These are phyloP conservation scores for Citrus hindsii DNA, from an alignment of 345 rosid genomes.

Conservation along the genomic window DNA sequence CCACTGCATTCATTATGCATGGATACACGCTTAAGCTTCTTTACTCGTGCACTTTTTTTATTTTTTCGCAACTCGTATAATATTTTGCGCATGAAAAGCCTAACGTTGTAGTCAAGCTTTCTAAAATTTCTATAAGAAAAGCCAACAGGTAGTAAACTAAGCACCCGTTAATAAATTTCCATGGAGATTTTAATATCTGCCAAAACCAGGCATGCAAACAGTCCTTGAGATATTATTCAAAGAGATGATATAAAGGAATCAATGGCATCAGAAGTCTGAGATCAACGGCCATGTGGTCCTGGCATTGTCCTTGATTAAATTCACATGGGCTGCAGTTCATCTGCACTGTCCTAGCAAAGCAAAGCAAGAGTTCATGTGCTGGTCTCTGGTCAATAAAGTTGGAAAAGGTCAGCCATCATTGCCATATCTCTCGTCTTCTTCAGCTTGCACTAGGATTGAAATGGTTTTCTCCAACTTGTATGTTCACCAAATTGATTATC, in stretches of 20 bases:
- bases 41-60: too few species aligned
- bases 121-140: background rate
- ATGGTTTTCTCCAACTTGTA: background rate
- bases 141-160: background rate
- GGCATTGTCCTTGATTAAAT: background rate
- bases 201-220: background rate
- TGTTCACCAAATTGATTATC: background rate
- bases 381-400: background rate
- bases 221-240: background rate
- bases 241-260: background rate
- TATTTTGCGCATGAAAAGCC: background rate
- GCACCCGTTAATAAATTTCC: background rate
- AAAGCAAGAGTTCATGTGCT: background rate
- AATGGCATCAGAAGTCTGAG: background rate
- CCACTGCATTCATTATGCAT: background rate
- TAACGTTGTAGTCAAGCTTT: background rate
- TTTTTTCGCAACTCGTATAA: background rate
- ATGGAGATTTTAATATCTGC: background rate
- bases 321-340: slow-evolving; percentile 17
- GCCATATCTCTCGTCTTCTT: background rate
- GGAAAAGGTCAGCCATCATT: background rate
- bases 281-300: slow-evolving; percentile 7
- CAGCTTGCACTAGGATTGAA: background rate
- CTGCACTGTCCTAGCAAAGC: background rate
- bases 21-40: background rate